These are phyloP conservation scores for Ambrosia artemisiifolia DNA, from an alignment of 129 eudicot genomes.

Conservation along the genomic window DNA sequence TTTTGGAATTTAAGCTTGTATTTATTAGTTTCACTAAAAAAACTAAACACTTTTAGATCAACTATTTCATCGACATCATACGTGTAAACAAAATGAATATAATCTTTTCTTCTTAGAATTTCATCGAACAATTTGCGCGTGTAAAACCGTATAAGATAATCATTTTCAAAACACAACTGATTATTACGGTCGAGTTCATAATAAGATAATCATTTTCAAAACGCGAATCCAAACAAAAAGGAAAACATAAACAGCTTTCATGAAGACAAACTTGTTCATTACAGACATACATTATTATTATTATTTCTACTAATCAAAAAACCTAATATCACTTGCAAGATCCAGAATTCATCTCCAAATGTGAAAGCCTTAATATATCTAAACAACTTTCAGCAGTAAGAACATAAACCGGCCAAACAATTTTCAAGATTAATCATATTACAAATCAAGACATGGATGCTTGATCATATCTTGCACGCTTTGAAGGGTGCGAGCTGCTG, in stretches of 20 bases:
- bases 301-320: constrained; percentile 19
- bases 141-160: no score
- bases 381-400: constrained; percentile 16
- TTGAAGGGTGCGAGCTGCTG: constrained; percentile 42
- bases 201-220: not conserved
- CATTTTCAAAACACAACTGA: no score
- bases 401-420: constrained; percentile 21
- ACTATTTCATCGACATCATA: no score
- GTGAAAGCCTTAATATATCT: constrained; percentile 23
- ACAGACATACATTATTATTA: constrained; percentile 7
- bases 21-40: no score
- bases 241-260: constrained; percentile 1
- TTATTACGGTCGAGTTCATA: not conserved
- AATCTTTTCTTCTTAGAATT: no score
- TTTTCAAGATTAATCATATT: constrained; percentile 8
- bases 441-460: constrained; percentile 27
- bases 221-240: not conserved
- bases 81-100: no score
- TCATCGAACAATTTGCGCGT: no score
- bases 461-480: constrained; percentile 56
- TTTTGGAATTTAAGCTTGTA: no score
- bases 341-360: constrained; percentile 33
- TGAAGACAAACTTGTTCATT: constrained; percentile 18
- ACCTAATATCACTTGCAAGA: constrained; percentile 21
- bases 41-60: no score